A percentile compares a stretch with the other conserved stretches of the same genome.
Evolutionary conservation across 192 early-diverging fungal genomes (phyloP).

Genomic region (Mortierella antarctica): DNA sequence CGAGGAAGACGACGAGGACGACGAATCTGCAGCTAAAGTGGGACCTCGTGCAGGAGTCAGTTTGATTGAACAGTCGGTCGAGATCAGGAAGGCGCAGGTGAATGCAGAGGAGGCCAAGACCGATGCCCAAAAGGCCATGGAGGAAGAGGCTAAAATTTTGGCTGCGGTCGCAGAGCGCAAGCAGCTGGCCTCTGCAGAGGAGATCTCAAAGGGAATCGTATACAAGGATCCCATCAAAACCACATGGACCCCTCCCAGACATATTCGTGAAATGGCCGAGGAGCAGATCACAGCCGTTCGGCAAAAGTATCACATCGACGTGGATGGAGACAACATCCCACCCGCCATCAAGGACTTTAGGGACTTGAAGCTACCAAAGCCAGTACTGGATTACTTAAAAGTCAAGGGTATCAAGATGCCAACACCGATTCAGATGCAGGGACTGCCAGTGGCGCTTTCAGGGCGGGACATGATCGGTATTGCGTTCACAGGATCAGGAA

Average conservation of each 20-base stretch:
- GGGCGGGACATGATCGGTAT: constrained; percentile 99
- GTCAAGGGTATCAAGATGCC: constrained; percentile 87
- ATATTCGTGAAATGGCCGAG: constrained; percentile 70
- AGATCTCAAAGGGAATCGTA: constrained; percentile 86
- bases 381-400: constrained; percentile 82
- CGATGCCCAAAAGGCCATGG: constrained; percentile 82
- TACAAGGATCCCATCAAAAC: constrained; percentile 91
- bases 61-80: constrained; percentile 88
- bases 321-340: constrained; percentile 87
- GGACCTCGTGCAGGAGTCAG: constrained; percentile 75
- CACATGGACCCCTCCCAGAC: constrained; percentile 83
- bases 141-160: constrained; percentile 86
- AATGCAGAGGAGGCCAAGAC: constrained; percentile 66
- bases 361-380: constrained; percentile 87
- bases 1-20: constrained; percentile 58
- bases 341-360: constrained; percentile 87
- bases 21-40: neutral
- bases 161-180: constrained; percentile 84
- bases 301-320: constrained; percentile 89
- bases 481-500: constrained; percentile 98
- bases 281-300: constrained; percentile 67
- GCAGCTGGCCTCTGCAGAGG: constrained; percentile 84
- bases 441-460: constrained; percentile 89
- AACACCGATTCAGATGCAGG: constrained; percentile 97
- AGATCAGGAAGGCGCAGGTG: constrained; percentile 67